A percentile compares a stretch with the other conserved stretches of the same genome.
Conservation (phyloP, 192 early-diverging fungal genomes). For the Chytriomyces hyalinus region DNA sequence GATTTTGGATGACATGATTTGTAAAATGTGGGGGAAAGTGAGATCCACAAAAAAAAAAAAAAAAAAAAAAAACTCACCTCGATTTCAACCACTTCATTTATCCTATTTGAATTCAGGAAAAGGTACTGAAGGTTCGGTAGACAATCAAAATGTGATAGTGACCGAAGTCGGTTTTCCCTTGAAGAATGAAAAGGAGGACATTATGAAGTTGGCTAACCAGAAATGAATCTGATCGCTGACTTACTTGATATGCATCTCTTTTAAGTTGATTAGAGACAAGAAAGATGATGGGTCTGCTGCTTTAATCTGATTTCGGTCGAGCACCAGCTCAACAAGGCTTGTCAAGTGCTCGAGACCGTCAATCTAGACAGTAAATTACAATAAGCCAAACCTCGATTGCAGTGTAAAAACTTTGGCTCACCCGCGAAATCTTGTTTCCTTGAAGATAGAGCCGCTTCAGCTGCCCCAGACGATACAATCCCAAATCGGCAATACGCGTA, state of each 20-base stretch:
- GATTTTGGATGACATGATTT: constrained; percentile 17
- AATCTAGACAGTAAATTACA: constrained; percentile 43
- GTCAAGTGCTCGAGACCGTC: constrained; percentile 66
- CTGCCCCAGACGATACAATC: constrained; percentile 52
- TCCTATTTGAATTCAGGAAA: constrained; percentile 54
- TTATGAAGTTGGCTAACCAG: neutral
- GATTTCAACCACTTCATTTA: constrained; percentile 62
- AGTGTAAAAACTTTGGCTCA: constrained; percentile 31
- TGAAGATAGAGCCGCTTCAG: constrained; percentile 58
- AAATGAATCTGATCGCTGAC: neutral
- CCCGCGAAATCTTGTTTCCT: constrained; percentile 61
- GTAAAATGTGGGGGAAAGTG: constrained; percentile 1
- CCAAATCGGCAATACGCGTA: constrained; percentile 57
- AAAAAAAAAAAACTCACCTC: constrained; percentile 45
- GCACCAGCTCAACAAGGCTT: constrained; percentile 56
- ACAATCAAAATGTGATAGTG: constrained; percentile 61
- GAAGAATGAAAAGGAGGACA: neutral
- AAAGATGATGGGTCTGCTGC: constrained; percentile 58
- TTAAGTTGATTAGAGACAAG: constrained; percentile 56
- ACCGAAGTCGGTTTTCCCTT: constrained; percentile 65
- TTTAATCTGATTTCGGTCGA: constrained; percentile 70
- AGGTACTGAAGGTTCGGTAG: constrained; percentile 59
- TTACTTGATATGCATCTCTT: constrained; percentile 65
- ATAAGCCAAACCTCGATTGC: neutral
- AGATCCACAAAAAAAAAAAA: neutral